phyloP scores from a whole-genome alignment of 73 alveolate genomes.

The Uronychia setigera region DNA sequence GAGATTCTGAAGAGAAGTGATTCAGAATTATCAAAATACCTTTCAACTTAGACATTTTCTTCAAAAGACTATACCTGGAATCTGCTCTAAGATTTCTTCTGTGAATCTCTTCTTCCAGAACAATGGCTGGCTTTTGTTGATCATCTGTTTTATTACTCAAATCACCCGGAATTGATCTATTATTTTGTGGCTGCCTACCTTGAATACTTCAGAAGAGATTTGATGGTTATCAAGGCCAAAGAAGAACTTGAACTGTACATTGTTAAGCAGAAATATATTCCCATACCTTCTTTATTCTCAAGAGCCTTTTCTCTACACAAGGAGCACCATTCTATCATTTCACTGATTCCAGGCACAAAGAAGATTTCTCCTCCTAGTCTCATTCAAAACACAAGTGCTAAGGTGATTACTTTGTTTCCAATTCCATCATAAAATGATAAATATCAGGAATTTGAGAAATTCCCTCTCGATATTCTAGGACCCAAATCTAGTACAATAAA shows the following conservation, averaged over 20 bases:
- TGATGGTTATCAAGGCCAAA: background rate
- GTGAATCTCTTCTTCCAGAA: background rate
- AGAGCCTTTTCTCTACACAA: background rate
- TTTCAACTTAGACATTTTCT: background rate
- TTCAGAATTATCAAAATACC: background rate
- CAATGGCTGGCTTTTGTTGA: background rate
- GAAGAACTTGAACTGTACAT: background rate
- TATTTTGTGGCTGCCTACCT: background rate
- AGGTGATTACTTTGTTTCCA: too few relatives aligned
- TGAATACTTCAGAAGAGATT: background rate
- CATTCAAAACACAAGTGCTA: too few relatives aligned
- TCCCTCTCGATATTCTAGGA: background rate
- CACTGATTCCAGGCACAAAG: background rate
- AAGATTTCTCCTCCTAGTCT: background rate
- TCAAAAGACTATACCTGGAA: background rate
- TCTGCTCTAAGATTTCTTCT: background rate
- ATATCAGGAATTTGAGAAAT: background rate
- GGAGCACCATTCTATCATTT: background rate
- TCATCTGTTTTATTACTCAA: background rate
- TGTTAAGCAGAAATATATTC: background rate
- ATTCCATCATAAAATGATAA: background rate
- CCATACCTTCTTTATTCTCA: background rate
- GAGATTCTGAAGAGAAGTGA: constrained; percentile 14
- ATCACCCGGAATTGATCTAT: background rate
- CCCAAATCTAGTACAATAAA: background rate